Evolutionary conservation across 768 basidiomycete species (phyloP).

Genomic region (Hygrocybe punicea): DNA sequence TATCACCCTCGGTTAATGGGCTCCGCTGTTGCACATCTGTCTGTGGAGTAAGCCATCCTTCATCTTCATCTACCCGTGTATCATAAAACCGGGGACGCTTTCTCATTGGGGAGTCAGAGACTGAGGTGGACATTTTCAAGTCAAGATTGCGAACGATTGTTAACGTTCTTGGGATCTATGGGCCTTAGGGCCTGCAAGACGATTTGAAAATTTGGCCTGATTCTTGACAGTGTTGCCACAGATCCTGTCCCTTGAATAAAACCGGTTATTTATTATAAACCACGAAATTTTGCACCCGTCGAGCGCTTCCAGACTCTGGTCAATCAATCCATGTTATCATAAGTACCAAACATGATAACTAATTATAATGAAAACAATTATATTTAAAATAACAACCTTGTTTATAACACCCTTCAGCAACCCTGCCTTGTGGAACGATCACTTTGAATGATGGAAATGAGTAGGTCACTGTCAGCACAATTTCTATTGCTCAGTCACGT

Average conservation of each 20-base stretch:
- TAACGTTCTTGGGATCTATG: background rate
- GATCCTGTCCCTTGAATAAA: too few species aligned
- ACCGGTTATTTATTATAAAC: too few species aligned
- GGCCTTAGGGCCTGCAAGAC: too few species aligned
- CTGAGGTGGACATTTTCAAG: background rate
- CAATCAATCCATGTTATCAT: too few species aligned
- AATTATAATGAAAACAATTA: background rate
- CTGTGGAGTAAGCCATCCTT: background rate
- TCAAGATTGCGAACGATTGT: background rate
- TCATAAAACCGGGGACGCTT: background rate
- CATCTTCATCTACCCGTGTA: background rate
- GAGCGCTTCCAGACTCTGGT: too few species aligned
- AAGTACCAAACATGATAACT: background rate
- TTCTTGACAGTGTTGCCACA: too few species aligned
- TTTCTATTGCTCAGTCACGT: too few species aligned
- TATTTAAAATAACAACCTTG: too few species aligned
- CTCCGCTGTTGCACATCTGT: background rate
- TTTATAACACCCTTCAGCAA: too few species aligned
- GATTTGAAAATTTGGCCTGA: too few species aligned
- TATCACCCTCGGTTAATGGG: background rate
- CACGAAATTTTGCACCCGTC: too few species aligned
- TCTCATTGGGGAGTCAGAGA: background rate
- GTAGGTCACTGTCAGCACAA: background rate
- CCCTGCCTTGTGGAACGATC: conserved; percentile 42
- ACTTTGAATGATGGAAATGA: conserved; percentile 42